phyloP scores from a whole-genome alignment of 495 filamentous ascomycete species.

The Poronia punctata region DNA sequence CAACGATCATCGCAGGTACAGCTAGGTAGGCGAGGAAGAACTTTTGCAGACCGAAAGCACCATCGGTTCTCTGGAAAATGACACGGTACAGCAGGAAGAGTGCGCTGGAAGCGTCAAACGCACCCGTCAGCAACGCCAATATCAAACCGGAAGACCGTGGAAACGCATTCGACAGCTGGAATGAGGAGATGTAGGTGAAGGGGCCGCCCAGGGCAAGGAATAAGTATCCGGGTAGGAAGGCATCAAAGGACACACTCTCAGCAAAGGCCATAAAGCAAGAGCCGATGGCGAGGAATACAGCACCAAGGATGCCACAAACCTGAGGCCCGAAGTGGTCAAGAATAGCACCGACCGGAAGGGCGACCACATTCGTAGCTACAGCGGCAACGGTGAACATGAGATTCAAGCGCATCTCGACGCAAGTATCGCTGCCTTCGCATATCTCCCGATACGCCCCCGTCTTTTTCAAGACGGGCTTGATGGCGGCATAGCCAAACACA shows the following conservation, averaged over 20 bases:
- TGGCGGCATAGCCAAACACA: constrained; percentile 77
- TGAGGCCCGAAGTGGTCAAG: constrained; percentile 78
- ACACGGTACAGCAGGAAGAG: constrained; percentile 81
- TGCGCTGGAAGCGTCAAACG: constrained; percentile 86
- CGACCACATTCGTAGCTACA: constrained; percentile 71
- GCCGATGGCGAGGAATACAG: constrained; percentile 61
- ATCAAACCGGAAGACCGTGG: constrained; percentile 80
- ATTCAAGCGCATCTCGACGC: constrained; percentile 76
- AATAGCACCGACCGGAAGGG: constrained; percentile 78
- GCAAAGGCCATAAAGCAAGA: constrained; percentile 66
- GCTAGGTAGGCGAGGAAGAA: constrained; percentile 76
- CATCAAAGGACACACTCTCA: constrained; percentile 56
- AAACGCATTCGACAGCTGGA: constrained; percentile 91
- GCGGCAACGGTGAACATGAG: constrained; percentile 93
- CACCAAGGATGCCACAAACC: constrained; percentile 66
- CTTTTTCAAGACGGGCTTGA: constrained; percentile 72
- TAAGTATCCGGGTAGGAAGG: constrained; percentile 71
- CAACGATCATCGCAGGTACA: constrained; percentile 63
- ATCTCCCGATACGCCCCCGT: constrained; percentile 66
- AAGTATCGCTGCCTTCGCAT: constrained; percentile 52
- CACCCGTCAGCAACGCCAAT: constrained; percentile 76
- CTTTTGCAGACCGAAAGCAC: constrained; percentile 53
- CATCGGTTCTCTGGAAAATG: constrained; percentile 56
- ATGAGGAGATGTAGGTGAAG: constrained; percentile 84
- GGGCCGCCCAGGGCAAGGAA: constrained; percentile 80